Evolutionary conservation across 768 basidiomycete species (phyloP), one percentile per base, ranked within the genome.

Genomic region (Lactarius akahatsu): DNA sequence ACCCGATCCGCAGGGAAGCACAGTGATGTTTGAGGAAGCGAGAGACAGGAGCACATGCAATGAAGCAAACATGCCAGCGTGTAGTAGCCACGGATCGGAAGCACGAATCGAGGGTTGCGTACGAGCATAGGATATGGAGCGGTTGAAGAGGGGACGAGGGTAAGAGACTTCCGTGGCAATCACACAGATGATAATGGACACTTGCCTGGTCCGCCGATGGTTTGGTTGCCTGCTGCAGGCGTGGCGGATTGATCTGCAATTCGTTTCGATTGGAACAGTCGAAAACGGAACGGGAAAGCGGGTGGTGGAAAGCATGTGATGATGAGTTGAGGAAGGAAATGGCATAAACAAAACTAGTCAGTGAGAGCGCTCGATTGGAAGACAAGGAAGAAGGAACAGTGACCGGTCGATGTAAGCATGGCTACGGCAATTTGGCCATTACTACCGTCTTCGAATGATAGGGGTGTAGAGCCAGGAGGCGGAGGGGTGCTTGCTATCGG

Each of bases 181-280:
- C 66, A 67, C 62, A 63, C 23, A 63, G 45, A 59, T 59, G 62
- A 63, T 59, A 67, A 54, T 54, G 62, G 62, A 63, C 38, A 67
- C 66, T 63, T 56, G 66, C 66, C 66, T 63, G 58, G 66, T 63
- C 62, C 66, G 66, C 66, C 66, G 62, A 63, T 45, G 62, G 62
- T 16, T 26, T 59, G 57, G 62, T 63, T 40, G 50, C 11, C 52
- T 56, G 63, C 62, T 67, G 58, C 58, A 67, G 50, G 62, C 57
- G 66, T 67, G 66, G 62, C 34, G 34, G 62, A 63, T 67, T 67
- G 66, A 67, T 67, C 66, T 67, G 66, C 66, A 67, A 43, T 63
- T 67, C 47, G 58, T 56, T 67, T 59, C 57, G 50, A 66, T 63
- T 63, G 38, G 66, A 62, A 67, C 36, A 38, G 55, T 50, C 47